These are phyloP conservation scores for Magnaporthiopsis incrustans DNA, from an alignment of 2,329 filamentous ascomycete genomes.

Conservation along the genomic window DNA sequence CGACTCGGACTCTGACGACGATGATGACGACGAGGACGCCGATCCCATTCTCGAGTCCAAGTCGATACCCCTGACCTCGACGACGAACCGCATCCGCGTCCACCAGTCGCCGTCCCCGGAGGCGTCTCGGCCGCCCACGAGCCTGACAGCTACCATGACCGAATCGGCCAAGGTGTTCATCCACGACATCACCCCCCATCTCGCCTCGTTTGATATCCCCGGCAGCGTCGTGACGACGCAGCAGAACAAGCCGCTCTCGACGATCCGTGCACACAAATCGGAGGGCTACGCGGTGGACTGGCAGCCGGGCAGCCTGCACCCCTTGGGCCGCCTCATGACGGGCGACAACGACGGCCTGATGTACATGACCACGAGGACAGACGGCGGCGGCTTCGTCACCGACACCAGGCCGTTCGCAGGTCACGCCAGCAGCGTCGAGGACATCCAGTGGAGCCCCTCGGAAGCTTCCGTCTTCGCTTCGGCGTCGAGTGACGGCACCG, in stretches of 20 bases:
- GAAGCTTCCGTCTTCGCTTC: conserved; percentile 93
- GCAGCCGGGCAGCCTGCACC: conserved; percentile 61
- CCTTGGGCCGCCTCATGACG: conserved; percentile 78
- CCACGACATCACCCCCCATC: conserved; percentile 87
- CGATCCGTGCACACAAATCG: conserved; percentile 80
- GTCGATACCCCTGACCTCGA: conserved; percentile 75
- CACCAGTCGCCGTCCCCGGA: conserved; percentile 71
- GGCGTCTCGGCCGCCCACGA: conserved; percentile 64
- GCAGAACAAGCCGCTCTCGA: conserved; percentile 82
- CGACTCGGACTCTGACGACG: conserved; percentile 59
- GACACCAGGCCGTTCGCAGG: conserved; percentile 78
- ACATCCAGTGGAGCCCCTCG: conserved; percentile 92
- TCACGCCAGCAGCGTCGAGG: conserved; percentile 81
- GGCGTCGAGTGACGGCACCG: conserved; percentile 84
- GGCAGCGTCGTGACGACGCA: conserved; percentile 71
- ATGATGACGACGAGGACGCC: conserved; percentile 63
- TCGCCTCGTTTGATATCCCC: conserved; percentile 82
- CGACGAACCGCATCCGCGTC: conserved; percentile 86
- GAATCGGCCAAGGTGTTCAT: conserved; percentile 85
- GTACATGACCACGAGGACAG: conserved; percentile 77
- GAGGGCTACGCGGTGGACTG: conserved; percentile 98
- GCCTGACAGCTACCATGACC: conserved; percentile 84
- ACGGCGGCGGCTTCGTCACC: conserved; percentile 83
- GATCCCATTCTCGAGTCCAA: conserved; percentile 94
- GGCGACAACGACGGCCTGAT: conserved; percentile 89